Conservation (phyloP, 306 rosid species). For the Prinsepia uniflora region DNA sequence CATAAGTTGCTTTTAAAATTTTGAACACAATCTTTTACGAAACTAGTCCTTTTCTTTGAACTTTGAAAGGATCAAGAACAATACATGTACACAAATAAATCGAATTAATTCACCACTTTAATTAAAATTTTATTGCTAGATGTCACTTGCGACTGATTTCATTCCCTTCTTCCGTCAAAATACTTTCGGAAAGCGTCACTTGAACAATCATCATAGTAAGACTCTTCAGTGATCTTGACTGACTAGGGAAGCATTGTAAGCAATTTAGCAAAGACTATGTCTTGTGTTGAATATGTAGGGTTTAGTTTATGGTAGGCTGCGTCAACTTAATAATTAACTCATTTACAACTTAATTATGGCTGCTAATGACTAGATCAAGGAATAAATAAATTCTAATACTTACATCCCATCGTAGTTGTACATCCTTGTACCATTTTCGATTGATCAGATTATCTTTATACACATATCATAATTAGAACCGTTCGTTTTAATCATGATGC, state of each 20-base stretch:
- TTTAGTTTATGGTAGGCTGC: slow-evolving; percentile 7
- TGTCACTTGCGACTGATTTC: too few species aligned
- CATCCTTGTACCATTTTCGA: too few species aligned
- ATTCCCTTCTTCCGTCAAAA: too few species aligned
- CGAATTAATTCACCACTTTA: too few species aligned
- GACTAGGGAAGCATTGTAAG: slow-evolving; percentile 8
- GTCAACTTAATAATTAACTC: slow-evolving; percentile 31
- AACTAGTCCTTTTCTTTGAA: slow-evolving; percentile 5
- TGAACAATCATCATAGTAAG: not conserved
- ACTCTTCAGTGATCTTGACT: slow-evolving; percentile 25
- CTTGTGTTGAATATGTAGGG: slow-evolving; percentile 18
- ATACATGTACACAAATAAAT: not conserved
- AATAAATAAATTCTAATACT: not conserved
- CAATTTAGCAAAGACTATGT: slow-evolving; percentile 3
- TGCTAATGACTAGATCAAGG: slow-evolving; percentile 13
- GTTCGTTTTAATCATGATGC: too few species aligned
- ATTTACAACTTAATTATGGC: slow-evolving; percentile 25
- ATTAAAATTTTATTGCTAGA: too few species aligned
- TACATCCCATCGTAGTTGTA: too few species aligned
- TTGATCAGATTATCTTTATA: too few species aligned
- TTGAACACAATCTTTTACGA: not conserved
- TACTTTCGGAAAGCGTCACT: too few species aligned
- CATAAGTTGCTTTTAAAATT: slow-evolving; percentile 11
- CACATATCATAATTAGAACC: too few species aligned
- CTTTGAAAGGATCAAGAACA: not conserved